These are phyloP conservation scores for Sclerotinia borealis DNA, from an alignment of 2,329 filamentous ascomycete species.

Conservation along the genomic window DNA sequence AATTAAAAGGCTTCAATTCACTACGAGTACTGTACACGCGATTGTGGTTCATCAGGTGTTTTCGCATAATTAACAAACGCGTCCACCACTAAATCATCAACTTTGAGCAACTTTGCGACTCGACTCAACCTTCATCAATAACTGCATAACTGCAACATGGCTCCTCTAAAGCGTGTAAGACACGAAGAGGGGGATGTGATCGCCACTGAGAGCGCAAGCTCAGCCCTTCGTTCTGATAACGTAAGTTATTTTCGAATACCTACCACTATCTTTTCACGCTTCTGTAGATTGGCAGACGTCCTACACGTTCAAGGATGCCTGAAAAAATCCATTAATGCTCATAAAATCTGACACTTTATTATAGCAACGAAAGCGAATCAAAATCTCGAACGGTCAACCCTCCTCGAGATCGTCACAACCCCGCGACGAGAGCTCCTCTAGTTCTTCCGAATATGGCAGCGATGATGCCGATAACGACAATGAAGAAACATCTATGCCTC, in stretches of 20 bases:
- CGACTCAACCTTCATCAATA: not conserved
- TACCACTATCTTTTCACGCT: not conserved
- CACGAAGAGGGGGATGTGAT: constrained; percentile 31
- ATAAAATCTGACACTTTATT: constrained; percentile 10
- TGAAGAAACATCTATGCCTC: constrained; percentile 18
- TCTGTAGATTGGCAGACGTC: not conserved
- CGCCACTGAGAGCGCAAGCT: constrained; percentile 28
- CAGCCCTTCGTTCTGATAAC: constrained; percentile 21
- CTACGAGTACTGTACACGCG: too few relatives aligned
- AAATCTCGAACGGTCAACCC: constrained; percentile 29
- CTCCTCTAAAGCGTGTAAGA: constrained; percentile 38
- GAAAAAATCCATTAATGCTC: not conserved
- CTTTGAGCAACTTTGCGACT: not conserved
- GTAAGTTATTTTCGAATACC: constrained; percentile 6
- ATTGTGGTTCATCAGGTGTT: not conserved
- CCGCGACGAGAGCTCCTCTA: constrained; percentile 17
- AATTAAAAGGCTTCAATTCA: not conserved
- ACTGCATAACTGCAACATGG: constrained; percentile 32
- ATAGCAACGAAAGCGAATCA: constrained; percentile 38
- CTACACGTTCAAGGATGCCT: not conserved
- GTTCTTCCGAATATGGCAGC: constrained; percentile 26
- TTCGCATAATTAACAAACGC: not conserved
- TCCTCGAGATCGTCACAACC: constrained; percentile 18
- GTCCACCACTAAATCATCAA: not conserved
- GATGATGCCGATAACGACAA: constrained; percentile 27